phyloP scores from a whole-genome alignment of 139 green algal genomes.

The Asterochloris sp. region DNA sequence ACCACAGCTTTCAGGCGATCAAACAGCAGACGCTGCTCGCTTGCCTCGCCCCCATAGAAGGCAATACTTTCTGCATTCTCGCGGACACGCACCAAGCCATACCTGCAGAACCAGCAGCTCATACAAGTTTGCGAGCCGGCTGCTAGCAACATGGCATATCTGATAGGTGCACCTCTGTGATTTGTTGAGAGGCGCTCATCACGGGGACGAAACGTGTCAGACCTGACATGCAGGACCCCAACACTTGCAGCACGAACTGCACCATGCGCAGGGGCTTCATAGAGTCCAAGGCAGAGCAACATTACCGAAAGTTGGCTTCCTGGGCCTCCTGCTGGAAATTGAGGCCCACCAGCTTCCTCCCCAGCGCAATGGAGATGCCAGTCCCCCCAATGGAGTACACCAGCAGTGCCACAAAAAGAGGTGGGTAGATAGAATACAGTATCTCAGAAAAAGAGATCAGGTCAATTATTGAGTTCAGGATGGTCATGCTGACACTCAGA shows the following conservation, averaged over 20 bases:
- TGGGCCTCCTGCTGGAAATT: slow-evolving; percentile 97
- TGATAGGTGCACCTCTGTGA: background rate
- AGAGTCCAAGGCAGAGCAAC: background rate
- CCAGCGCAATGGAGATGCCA: slow-evolving; percentile 61
- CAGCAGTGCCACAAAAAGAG: slow-evolving; percentile 90
- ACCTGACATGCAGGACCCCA: too few relatives aligned
- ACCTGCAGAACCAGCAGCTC: slow-evolving; percentile 34
- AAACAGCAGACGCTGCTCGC: slow-evolving; percentile 45
- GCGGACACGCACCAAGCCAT: slow-evolving; percentile 83
- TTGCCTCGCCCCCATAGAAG: slow-evolving; percentile 85
- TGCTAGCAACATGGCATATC: background rate
- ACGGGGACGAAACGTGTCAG: background rate
- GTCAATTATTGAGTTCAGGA: slow-evolving; percentile 88
- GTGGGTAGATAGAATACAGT: slow-evolving; percentile 97
- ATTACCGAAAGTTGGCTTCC: slow-evolving; percentile 79
- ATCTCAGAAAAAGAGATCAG: slow-evolving; percentile 95
- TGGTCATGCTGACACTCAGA: slow-evolving; percentile 72
- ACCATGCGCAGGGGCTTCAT: background rate
- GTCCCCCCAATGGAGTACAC: slow-evolving; percentile 93
- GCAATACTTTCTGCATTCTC: slow-evolving; percentile 96
- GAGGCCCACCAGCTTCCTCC: slow-evolving; percentile 78
- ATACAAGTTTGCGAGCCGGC: background rate
- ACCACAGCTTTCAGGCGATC: slow-evolving; percentile 64
- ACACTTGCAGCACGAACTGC: background rate
- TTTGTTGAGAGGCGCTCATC: background rate